Percentiles rank a stretch among this genome's conserved stretches.
These are phyloP conservation scores for Plantago ovata DNA, from an alignment of 257 asterid genomes.

Conservation along the genomic window DNA sequence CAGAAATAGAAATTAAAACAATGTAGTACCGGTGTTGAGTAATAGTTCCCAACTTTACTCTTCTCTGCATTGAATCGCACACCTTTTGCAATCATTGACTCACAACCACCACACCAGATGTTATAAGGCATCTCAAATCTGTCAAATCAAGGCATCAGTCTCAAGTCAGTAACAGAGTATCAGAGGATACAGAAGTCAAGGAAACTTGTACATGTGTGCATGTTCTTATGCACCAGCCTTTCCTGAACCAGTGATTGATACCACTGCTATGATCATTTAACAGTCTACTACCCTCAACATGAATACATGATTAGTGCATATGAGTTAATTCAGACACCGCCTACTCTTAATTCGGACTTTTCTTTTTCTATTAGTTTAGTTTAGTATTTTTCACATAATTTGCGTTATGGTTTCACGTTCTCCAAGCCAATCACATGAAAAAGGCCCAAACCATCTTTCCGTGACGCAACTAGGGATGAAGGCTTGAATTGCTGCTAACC, in stretches of 20 bases:
- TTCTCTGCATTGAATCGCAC: constrained; percentile 98
- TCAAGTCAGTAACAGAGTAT: neutral
- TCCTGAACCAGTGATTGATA: neutral
- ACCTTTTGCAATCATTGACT: constrained; percentile 98
- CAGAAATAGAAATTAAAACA: constrained; percentile 4
- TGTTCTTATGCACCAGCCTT: neutral
- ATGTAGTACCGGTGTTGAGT: constrained; percentile 70
- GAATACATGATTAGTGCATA: neutral
- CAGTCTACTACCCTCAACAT: neutral
- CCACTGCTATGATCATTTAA: neutral
- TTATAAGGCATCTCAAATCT: constrained; percentile 98
- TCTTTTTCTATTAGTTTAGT: too few relatives aligned
- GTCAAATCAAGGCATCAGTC: constrained; percentile 20
- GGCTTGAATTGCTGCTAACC: too few relatives aligned
- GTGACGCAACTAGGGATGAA: too few relatives aligned
- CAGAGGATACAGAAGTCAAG: neutral
- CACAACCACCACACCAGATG: constrained; percentile 98
- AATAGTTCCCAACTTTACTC: constrained; percentile 95
- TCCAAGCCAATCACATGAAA: too few relatives aligned
- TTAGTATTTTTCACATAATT: too few relatives aligned
- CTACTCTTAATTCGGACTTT: too few relatives aligned
- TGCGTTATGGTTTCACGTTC: too few relatives aligned
- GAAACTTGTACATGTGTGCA: neutral
- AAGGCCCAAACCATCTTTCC: too few relatives aligned
- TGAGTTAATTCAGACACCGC: neutral